Evolutionary conservation across 2,329 filamentous ascomycete genomes (phyloP).

Genomic region (Colletotrichum sp.): DNA sequence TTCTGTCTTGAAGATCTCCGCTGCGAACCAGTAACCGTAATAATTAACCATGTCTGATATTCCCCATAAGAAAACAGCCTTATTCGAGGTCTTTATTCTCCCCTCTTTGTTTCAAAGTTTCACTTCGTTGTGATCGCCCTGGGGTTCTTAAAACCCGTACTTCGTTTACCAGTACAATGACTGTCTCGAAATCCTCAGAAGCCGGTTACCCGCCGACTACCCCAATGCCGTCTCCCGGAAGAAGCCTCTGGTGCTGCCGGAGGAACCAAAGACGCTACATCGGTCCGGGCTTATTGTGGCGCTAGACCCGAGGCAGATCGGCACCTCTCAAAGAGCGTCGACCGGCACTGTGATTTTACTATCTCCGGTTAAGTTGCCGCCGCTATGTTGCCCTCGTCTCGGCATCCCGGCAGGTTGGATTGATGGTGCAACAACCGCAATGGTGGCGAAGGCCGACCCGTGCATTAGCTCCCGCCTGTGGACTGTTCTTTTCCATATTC

Average conservation of each 20-base stretch:
- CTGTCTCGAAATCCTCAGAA: neutral
- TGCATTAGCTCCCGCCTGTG: constrained; percentile 15
- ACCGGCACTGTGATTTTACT: neutral
- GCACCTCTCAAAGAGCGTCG: neutral
- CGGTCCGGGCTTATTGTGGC: neutral
- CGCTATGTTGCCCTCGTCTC: neutral
- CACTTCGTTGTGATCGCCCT: neutral
- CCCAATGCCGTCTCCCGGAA: neutral
- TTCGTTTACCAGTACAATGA: neutral
- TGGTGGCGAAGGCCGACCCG: constrained; percentile 9
- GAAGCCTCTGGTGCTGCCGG: neutral
- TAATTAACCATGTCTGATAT: neutral
- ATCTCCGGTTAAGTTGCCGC: neutral
- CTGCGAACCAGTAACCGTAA: neutral
- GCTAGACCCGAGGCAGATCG: neutral
- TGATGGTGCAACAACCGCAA: neutral
- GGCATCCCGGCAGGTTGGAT: neutral
- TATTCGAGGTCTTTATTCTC: neutral
- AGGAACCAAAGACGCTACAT: neutral
- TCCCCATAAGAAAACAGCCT: neutral
- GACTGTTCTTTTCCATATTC: neutral
- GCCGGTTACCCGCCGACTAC: neutral
- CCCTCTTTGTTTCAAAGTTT: neutral
- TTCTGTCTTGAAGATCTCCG: neutral
- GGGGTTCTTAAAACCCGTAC: neutral